These are phyloP conservation scores for Beauveria sp. DNA, from an alignment of 2,329 filamentous ascomycete species.

Conservation along the genomic window DNA sequence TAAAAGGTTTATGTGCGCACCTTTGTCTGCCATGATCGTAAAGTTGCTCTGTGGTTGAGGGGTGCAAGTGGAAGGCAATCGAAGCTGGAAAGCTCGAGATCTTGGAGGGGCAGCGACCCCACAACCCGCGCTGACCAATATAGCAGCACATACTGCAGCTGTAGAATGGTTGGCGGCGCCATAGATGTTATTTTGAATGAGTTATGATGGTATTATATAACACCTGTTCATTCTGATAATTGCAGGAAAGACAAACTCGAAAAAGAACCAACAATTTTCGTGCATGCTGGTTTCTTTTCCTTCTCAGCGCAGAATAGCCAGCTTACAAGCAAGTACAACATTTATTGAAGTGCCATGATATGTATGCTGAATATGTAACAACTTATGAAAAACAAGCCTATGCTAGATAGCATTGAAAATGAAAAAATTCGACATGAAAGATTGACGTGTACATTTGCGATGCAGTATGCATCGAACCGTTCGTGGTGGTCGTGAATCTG, in stretches of 20 bases:
- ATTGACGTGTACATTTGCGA: no score
- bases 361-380: no score
- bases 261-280: no score
- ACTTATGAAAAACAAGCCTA: no score
- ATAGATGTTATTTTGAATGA: background rate
- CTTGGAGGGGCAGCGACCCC: constrained; percentile 11
- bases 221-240: no score
- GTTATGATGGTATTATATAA: background rate
- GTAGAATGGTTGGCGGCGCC: background rate
- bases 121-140: background rate
- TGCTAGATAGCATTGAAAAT: no score
- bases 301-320: no score
- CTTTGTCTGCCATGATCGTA: constrained; percentile 33
- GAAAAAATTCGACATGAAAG: no score
- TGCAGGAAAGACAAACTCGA: no score
- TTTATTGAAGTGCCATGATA: no score
- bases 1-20: constrained; percentile 16
- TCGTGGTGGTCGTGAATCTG: background rate
- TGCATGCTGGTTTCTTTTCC: no score
- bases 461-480: background rate
- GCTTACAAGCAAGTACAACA: no score
- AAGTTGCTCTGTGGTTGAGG: background rate
- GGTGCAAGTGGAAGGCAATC: constrained; percentile 3
- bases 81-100: constrained; percentile 8
- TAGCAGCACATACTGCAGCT: background rate